Conservation (phyloP, 192 early-diverging fungal genomes). For the Backusella parvicylindrica region DNA sequence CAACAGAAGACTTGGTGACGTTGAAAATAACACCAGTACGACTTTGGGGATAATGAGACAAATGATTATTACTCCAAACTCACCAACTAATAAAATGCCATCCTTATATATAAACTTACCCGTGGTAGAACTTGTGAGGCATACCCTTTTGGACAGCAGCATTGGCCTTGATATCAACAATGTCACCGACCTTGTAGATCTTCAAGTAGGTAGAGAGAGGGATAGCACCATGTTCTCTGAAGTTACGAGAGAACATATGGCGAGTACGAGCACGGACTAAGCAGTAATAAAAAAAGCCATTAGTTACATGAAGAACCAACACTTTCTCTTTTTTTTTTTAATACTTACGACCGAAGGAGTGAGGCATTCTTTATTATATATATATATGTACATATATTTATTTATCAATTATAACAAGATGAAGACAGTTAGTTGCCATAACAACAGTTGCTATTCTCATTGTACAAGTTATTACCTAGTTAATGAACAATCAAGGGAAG, state of each 20-base stretch:
- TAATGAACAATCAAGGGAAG: background rate
- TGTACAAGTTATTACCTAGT: constrained; percentile 3
- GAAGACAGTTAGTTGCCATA: background rate
- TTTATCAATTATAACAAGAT: too few relatives aligned
- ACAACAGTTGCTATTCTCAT: background rate
- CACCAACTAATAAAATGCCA: background rate
- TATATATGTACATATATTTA: too few relatives aligned
- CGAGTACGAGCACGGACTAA: constrained; percentile 91
- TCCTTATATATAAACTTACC: constrained; percentile 40
- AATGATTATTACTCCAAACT: background rate
- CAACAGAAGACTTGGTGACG: constrained; percentile 98
- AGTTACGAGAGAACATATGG: too few relatives aligned
- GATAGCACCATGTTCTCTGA: too few relatives aligned
- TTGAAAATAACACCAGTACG: constrained; percentile 99
- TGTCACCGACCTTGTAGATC: too few relatives aligned
- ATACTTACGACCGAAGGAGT: constrained; percentile 34
- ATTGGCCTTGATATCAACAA: constrained; percentile 99
- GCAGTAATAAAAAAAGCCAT: background rate
- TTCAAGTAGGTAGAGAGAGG: too few relatives aligned
- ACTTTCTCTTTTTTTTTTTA: background rate
- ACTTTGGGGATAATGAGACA: constrained; percentile 29
- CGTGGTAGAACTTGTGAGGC: constrained; percentile 99
- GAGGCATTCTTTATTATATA: constrained; percentile 14
- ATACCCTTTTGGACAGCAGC: constrained; percentile 99
- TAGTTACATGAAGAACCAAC: background rate